phyloP scores from a whole-genome alignment of 352 stramenopile species.

The Pythium inflatum region DNA sequence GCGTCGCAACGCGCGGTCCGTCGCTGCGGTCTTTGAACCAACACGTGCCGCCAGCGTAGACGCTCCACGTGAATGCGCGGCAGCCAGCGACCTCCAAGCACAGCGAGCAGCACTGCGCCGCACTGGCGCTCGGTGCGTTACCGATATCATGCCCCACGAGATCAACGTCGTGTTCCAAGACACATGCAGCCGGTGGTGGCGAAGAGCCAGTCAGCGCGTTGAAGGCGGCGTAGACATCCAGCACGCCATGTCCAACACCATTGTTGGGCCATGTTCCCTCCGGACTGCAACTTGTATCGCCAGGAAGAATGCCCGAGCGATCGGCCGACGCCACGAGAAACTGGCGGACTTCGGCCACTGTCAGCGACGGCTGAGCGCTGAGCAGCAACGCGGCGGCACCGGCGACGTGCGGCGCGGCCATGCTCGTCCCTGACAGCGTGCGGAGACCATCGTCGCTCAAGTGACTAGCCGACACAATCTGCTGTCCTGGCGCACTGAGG shows the following conservation, averaged over 20 bases:
- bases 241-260: conserved; percentile 1
- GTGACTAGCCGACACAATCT: conserved; percentile 1
- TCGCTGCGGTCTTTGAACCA: conserved; percentile 16
- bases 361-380: conserved; percentile 9
- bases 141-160: conserved; percentile 15
- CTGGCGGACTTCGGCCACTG: conserved; percentile 7
- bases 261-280: conserved; percentile 5
- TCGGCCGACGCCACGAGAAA: too few species aligned
- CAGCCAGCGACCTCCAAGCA: conserved; percentile 6
- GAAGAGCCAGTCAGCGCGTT: neutral
- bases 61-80: conserved; percentile 21
- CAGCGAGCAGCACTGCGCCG: conserved; percentile 4
- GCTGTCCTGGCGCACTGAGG: conserved; percentile 19
- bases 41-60: conserved; percentile 18
- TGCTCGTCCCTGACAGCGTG: conserved; percentile 12
- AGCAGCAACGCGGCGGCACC: conserved; percentile 20
- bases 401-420: conserved; percentile 29
- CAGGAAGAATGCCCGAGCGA: too few species aligned
- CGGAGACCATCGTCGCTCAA: neutral
- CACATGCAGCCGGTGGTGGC: neutral
- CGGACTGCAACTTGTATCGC: neutral
- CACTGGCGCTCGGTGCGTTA: neutral
- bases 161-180: conserved; percentile 5
- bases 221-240: conserved; percentile 2
- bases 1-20: neutral